Percentiles rank a stretch among this genome's conserved stretches.
phyloP scores from a whole-genome alignment of 179 eudicot species.

The Actinidia arguta region DNA sequence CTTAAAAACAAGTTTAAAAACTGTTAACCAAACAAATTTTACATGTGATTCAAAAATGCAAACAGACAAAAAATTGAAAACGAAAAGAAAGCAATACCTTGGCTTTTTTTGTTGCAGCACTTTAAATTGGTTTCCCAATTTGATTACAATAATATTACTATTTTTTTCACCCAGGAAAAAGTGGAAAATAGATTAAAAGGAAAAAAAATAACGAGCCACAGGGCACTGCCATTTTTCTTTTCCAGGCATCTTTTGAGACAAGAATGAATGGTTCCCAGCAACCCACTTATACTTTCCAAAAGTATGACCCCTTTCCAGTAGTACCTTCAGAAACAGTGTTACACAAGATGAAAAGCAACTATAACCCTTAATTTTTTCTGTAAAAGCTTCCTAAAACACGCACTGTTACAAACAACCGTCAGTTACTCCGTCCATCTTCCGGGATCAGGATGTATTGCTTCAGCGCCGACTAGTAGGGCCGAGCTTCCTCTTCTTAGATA shows the following conservation, averaged over 20 bases:
- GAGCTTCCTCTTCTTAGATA: not conserved
- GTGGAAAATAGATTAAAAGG: no score
- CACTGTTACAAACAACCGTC: not conserved
- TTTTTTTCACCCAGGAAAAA: not conserved
- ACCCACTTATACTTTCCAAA: not conserved
- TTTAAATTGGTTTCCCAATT: not conserved
- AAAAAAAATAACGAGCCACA: no score
- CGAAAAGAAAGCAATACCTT: no score
- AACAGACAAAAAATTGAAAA: no score
- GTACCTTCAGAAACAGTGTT: not conserved
- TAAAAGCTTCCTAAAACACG: not conserved
- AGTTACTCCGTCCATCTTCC: not conserved
- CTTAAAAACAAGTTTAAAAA: no score
- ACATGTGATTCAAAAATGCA: no score
- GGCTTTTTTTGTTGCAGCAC: no score
- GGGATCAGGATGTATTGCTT: slow-evolving; percentile 8
- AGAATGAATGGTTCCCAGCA: not conserved
- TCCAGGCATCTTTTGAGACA: no score
- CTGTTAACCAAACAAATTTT: no score
- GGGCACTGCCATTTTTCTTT: no score
- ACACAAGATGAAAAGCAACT: not conserved
- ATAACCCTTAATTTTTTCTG: not conserved
- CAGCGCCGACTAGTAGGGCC: not conserved
- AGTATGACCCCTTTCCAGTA: not conserved
- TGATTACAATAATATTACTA: not conserved